Conservation (phyloP, 2,329 filamentous ascomycete genomes). For the Cyanodermella asteris region DNA sequence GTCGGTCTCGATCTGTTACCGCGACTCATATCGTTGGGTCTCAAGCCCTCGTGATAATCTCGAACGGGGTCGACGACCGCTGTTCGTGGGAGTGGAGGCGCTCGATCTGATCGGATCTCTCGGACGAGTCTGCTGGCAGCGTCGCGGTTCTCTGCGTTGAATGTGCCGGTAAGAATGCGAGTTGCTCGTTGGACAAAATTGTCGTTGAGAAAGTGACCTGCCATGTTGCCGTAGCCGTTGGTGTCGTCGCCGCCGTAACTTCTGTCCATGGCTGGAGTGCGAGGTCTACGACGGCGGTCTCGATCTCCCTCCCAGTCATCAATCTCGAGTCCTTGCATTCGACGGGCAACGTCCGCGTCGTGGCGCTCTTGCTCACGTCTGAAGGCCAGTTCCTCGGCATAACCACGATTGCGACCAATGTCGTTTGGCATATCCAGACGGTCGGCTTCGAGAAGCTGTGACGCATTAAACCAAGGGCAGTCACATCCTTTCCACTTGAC, state of each 20-base stretch:
- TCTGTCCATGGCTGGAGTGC: slow-evolving; percentile 2
- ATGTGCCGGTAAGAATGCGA: slow-evolving; percentile 13
- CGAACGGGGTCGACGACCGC: no score
- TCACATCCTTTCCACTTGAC: slow-evolving; percentile 63
- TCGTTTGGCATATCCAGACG: slow-evolving; percentile 21
- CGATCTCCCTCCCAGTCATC: slow-evolving; percentile 10
- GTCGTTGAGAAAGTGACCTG: slow-evolving; percentile 39
- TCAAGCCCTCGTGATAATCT: no score
- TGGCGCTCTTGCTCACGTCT: slow-evolving; percentile 26
- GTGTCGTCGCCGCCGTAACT: slow-evolving; percentile 1
- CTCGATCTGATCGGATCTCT: no score
- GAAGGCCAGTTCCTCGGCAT: slow-evolving; percentile 27
- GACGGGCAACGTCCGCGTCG: slow-evolving; percentile 29
- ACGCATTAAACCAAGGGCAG: slow-evolving; percentile 63
- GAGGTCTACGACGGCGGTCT: slow-evolving; percentile 1
- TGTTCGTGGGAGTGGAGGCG: no score
- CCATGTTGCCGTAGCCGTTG: slow-evolving; percentile 21
- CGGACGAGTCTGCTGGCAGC: neutral
- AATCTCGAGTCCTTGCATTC: slow-evolving; percentile 25
- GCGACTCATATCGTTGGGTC: no score
- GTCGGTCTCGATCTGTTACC: no score
- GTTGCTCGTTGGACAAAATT: slow-evolving; percentile 25
- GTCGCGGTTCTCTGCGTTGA: neutral
- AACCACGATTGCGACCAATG: slow-evolving; percentile 7
- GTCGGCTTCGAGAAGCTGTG: slow-evolving; percentile 32